Percentiles rank a stretch among this genome's conserved stretches.
These are phyloP conservation scores for Penicillium cosmopolitanum DNA, from an alignment of 495 filamentous ascomycete genomes.

Conservation along the genomic window DNA sequence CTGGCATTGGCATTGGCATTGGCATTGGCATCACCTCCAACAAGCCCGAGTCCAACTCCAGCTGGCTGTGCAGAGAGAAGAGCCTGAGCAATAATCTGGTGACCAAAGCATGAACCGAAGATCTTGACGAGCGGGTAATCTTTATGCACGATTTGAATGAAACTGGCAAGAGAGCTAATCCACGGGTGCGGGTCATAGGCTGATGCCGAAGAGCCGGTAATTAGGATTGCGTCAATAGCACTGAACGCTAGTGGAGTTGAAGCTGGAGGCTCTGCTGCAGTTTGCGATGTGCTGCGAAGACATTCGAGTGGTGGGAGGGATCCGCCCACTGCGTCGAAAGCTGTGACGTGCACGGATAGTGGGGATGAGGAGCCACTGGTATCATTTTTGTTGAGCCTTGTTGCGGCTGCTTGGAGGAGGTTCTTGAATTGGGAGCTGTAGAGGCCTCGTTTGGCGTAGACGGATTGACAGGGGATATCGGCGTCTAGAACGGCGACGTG, in stretches of 20 bases:
- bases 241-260: slow-evolving; percentile 17
- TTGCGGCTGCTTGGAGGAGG: slow-evolving; percentile 38
- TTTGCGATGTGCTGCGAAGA: slow-evolving; percentile 23
- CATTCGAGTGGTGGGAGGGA: slow-evolving; percentile 32
- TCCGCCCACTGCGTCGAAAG: slow-evolving; percentile 44
- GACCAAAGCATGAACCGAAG: slow-evolving; percentile 55
- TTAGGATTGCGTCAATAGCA: slow-evolving; percentile 43
- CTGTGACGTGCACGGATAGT: slow-evolving; percentile 36
- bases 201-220: slow-evolving; percentile 42
- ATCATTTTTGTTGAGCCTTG: slow-evolving; percentile 28
- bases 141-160: slow-evolving; percentile 38
- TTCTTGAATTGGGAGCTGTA: slow-evolving; percentile 44
- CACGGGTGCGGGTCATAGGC: slow-evolving; percentile 42
- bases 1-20: too few species aligned
- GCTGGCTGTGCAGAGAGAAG: slow-evolving; percentile 25
- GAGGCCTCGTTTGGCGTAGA: slow-evolving; percentile 40
- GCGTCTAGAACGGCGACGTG: slow-evolving; percentile 49
- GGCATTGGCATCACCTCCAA: too few species aligned
- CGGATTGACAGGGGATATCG: slow-evolving; percentile 41
- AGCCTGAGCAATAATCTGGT: slow-evolving; percentile 50
- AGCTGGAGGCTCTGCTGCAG: slow-evolving; percentile 2
- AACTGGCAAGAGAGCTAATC: slow-evolving; percentile 35
- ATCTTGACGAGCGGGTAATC: slow-evolving; percentile 47
- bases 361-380: slow-evolving; percentile 12
- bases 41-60: neutral